Evolutionary conservation across 345 rosid species (phyloP).

Genomic region (Boechera retrofracta): DNA sequence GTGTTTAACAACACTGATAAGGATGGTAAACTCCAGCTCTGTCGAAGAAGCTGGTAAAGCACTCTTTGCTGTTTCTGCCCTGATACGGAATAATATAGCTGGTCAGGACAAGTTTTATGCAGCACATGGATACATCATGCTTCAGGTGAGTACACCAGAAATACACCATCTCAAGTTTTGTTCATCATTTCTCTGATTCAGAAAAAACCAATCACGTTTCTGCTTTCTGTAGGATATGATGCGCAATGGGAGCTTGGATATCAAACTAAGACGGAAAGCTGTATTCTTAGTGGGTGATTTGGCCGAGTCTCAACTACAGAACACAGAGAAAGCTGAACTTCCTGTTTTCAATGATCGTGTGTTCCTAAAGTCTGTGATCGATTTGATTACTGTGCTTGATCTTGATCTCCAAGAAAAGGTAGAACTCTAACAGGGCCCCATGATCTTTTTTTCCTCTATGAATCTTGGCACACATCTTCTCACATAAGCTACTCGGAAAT

Average conservation of each 20-base stretch:
- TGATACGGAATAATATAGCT: constrained; percentile 71
- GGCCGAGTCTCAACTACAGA: constrained; percentile 65
- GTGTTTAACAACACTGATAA: constrained; percentile 62
- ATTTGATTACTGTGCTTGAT: constrained; percentile 62
- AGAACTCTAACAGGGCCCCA: neutral
- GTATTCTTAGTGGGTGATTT: constrained; percentile 79
- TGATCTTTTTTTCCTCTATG: neutral
- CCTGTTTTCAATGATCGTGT: constrained; percentile 59
- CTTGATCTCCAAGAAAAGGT: constrained; percentile 98
- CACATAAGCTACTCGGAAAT: constrained; percentile 12
- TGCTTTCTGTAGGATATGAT: constrained; percentile 60
- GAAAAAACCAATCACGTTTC: constrained; percentile 28
- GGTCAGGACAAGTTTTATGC: constrained; percentile 78
- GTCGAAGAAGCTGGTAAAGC: constrained; percentile 90
- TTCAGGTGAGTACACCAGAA: constrained; percentile 64
- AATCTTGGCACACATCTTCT: constrained; percentile 8
- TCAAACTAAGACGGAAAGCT: constrained; percentile 76
- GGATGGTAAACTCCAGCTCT: constrained; percentile 69
- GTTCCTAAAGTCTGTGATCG: constrained; percentile 81
- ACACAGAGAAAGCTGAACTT: constrained; percentile 51
- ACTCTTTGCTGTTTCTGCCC: constrained; percentile 82
- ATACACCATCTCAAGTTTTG: constrained; percentile 7
- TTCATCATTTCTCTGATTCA: constrained; percentile 3
- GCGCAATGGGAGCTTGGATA: constrained; percentile 61
- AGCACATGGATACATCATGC: constrained; percentile 82